Evolutionary conservation across 2,329 filamentous ascomycete genomes (phyloP), one percentile per base, ranked within the genome.

Genomic region (Juglanconis sp.): DNA sequence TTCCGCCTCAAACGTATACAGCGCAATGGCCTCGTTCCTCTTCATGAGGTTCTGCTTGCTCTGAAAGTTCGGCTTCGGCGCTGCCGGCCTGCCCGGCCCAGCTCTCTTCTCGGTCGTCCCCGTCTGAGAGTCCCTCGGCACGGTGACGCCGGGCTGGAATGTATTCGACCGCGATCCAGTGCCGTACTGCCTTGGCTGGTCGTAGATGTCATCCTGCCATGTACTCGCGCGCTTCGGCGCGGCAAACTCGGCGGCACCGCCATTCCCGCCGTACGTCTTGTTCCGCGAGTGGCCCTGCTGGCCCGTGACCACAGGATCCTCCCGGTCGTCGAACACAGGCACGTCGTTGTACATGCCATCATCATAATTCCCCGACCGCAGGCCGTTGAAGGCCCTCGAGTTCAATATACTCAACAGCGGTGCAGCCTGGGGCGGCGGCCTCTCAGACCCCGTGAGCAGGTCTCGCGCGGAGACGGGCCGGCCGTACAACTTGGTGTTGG

Each of bases 401-500:
- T 92, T 95, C 65, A 98, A 82, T 5, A 98, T 85, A 65, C 82
- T 83, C 84, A 96, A 89, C 54, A 99, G 84, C 11, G 94, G 90
- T 49, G 90, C 90, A 2, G 95, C 91, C 61, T 91, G 88, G 0
- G 90, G 86, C 1, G 95, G 94, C 1, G 92, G 86, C 47, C 87
- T 83, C 44, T 98, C 85, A 38, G 83, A 81, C 38, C 95, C 95
- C 59, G 84, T 86, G 42, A 99, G 84, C 49, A 99, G 84, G 72
- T 96, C 89, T 64, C 82, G 80, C 13, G 95, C 95, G 8, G 91
- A 92, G 74, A 91, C 84, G 63, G 90, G 86, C 61, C 88, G 86
- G 64, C 91, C 91, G 74, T 99, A 99, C 63, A 99, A 84, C 77
- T 96, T 96, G 77, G 96, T 90, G 72, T 99, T 99, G 68, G 95